Percentiles rank a stretch among this genome's conserved stretches.
Conservation (phyloP, 768 basidiomycete genomes). For the Piloderma croceum region DNA sequence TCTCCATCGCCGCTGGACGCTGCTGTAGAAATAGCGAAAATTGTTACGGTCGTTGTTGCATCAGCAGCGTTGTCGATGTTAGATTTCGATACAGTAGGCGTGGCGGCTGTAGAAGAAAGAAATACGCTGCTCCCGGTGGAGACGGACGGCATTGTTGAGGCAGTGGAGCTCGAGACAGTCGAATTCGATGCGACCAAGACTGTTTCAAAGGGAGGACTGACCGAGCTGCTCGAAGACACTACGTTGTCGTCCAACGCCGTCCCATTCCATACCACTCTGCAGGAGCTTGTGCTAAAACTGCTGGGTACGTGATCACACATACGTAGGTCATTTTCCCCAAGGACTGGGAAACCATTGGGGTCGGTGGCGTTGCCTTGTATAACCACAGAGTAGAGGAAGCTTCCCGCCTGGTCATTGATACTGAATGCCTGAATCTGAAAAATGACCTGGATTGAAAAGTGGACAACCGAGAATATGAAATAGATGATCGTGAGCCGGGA, state of each 20-base stretch:
- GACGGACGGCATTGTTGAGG: neutral
- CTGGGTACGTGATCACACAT: slow-evolving; percentile 52
- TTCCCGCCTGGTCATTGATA: slow-evolving; percentile 55
- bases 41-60: slow-evolving; percentile 10
- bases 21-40: too few species aligned
- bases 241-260: neutral
- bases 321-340: slow-evolving; percentile 42
- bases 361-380: slow-evolving; percentile 42
- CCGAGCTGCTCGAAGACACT: neutral
- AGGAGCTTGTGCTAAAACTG: slow-evolving; percentile 20
- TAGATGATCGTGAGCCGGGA: slow-evolving; percentile 62
- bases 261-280: slow-evolving; percentile 3
- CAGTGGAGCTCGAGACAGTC: slow-evolving; percentile 46
- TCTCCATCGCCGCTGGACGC: too few species aligned
- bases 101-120: too few species aligned
- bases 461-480: slow-evolving; percentile 58
- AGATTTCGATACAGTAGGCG: neutral
- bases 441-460: slow-evolving; percentile 62
- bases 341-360: slow-evolving; percentile 48
- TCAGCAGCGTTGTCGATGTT: neutral
- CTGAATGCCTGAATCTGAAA: slow-evolving; percentile 64
- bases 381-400: slow-evolving; percentile 47
- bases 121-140: neutral
- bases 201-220: too few species aligned
- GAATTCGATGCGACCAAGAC: too few species aligned